phyloP scores from a whole-genome alignment of 2,329 filamentous ascomycete genomes.

The Arthrobotrys iridis region DNA sequence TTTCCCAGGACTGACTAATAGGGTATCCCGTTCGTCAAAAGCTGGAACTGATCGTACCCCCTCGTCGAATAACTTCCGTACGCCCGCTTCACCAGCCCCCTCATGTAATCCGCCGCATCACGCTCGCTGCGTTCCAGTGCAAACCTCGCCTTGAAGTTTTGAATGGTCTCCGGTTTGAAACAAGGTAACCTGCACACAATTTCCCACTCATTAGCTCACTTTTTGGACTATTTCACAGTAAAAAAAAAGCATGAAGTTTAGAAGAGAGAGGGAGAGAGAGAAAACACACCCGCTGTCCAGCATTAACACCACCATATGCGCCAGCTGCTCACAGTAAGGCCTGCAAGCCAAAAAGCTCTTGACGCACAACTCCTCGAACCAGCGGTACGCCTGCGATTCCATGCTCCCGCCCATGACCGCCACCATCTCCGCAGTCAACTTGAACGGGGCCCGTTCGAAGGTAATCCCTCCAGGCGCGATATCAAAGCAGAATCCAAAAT shows the following conservation, averaged over 20 bases:
- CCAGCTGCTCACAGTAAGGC: constrained; percentile 86
- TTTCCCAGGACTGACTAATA: constrained; percentile 75
- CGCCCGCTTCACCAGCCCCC: constrained; percentile 86
- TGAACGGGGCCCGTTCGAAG: constrained; percentile 98
- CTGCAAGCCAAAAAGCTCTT: constrained; percentile 92
- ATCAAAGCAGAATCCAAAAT: constrained; percentile 99
- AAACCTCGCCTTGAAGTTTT: constrained; percentile 91
- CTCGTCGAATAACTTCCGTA: constrained; percentile 90
- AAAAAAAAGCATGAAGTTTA: neutral
- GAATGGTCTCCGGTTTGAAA: constrained; percentile 95
- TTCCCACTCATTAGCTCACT: too few species aligned
- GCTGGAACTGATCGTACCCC: constrained; percentile 97
- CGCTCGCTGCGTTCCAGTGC: constrained; percentile 90
- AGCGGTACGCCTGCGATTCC: constrained; percentile 86
- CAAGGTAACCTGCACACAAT: constrained; percentile 73
- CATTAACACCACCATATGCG: constrained; percentile 92
- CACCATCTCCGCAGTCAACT: constrained; percentile 96
- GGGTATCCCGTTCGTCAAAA: constrained; percentile 96
- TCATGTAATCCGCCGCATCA: constrained; percentile 94
- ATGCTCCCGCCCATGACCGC: constrained; percentile 95
- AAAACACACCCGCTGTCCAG: constrained; percentile 77
- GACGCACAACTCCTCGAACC: constrained; percentile 95
- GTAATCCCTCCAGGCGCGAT: constrained; percentile 96
- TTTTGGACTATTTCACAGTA: too few species aligned
- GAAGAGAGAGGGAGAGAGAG: neutral